These are phyloP conservation scores for Pythium sukuiense DNA, from an alignment of 352 stramenopile genomes.

Conservation along the genomic window DNA sequence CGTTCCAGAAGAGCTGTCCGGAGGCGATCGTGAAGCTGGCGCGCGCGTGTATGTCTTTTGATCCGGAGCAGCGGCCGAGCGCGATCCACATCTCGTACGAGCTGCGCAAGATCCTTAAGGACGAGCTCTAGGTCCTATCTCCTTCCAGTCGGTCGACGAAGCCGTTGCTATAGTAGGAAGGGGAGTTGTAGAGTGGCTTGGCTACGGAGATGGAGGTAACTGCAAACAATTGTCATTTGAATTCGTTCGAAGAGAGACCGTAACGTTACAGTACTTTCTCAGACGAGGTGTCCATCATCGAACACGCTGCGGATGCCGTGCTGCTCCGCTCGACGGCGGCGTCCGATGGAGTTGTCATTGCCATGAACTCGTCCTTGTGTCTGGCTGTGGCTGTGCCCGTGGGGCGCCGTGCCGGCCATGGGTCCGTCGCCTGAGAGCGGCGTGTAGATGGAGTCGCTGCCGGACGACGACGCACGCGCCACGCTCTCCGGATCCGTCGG, in stretches of 20 bases:
- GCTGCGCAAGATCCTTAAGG: constrained; percentile 76
- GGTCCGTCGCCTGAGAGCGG: constrained; percentile 11
- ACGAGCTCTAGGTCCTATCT: constrained; percentile 46
- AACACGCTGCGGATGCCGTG: constrained; percentile 5
- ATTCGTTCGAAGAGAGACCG: too few relatives aligned
- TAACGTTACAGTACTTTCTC: not conserved
- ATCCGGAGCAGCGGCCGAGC: constrained; percentile 61
- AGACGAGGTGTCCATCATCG: constrained; percentile 4
- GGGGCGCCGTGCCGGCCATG: constrained; percentile 3
- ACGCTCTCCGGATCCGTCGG: constrained; percentile 1
- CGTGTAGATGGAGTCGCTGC: constrained; percentile 11
- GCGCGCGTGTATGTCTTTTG: constrained; percentile 60
- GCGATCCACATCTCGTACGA: constrained; percentile 81
- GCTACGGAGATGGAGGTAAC: not conserved
- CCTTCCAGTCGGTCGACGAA: too few relatives aligned
- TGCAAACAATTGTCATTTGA: too few relatives aligned
- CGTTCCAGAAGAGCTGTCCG: constrained; percentile 50
- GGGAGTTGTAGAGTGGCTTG: not conserved
- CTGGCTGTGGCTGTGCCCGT: not conserved
- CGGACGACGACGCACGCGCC: not conserved
- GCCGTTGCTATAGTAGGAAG: not conserved
- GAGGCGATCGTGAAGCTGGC: constrained; percentile 57
- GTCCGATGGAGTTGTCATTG: too few relatives aligned
- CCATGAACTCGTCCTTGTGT: not conserved
- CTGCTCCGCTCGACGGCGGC: not conserved